A percentile compares a stretch with the other conserved stretches of the same genome.
phyloP scores from a whole-genome alignment of 2,329 filamentous ascomycete species.

The Xylaria sp. region DNA sequence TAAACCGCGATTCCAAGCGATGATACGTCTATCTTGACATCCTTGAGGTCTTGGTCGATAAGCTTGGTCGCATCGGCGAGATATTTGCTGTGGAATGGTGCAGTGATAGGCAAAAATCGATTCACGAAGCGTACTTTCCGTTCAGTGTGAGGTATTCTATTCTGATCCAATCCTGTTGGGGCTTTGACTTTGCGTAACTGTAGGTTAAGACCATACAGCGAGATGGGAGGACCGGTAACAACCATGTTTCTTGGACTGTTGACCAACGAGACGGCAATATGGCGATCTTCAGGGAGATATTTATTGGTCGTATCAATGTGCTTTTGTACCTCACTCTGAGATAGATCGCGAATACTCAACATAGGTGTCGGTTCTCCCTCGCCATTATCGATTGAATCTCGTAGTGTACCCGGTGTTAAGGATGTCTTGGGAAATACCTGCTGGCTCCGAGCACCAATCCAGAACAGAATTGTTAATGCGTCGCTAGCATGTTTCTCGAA shows the following conservation, averaged over 20 bases:
- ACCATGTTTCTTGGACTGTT: conserved; percentile 98
- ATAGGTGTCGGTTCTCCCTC: conserved; percentile 97
- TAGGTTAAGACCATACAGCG: conserved; percentile 93
- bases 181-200: conserved; percentile 97
- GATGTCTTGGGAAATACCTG: conserved; percentile 97
- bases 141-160: conserved; percentile 91
- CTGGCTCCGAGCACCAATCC: conserved; percentile 97
- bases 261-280: conserved; percentile 93
- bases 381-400: conserved; percentile 92
- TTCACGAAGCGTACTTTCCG: conserved; percentile 97
- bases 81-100: conserved; percentile 98
- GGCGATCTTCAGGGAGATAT: conserved; percentile 90
- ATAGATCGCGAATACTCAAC: conserved; percentile 95
- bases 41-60: conserved; percentile 87
- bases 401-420: conserved; percentile 87
- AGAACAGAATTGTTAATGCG: conserved; percentile 93
- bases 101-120: conserved; percentile 96
- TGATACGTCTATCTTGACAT: conserved; percentile 78
- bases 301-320: conserved; percentile 98
- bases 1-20: conserved; percentile 86
- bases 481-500: conserved; percentile 83
- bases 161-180: conserved; percentile 96
- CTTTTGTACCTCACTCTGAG: conserved; percentile 88
- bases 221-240: conserved; percentile 94
- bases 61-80: conserved; percentile 82